Evolutionary conservation across 495 filamentous ascomycete species (phyloP), one percentile per base, ranked within the genome.

Genomic region (Clohesyomyces aquaticus): DNA sequence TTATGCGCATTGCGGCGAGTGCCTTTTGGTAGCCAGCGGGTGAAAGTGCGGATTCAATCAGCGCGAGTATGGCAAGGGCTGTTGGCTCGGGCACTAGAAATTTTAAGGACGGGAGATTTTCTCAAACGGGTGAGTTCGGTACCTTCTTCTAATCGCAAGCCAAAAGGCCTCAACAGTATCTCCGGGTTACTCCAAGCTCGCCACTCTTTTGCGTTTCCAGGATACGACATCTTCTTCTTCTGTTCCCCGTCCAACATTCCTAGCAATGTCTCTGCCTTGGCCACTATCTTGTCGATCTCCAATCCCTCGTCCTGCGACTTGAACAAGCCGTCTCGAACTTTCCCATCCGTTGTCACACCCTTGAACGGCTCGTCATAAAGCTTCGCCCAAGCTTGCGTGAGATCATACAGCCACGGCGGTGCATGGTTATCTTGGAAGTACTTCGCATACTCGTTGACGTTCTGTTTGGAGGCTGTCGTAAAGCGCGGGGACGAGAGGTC

Each of bases 181-280:
- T 91, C 88, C 0, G 88, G 88, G 73, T 91, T 91, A 2, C 86
- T 89, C 88, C 88, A 91, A 14, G 85, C 80, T 53, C 87, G 82
- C 86, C 86, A 90, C 71, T 89, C 85, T 29, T 83, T 83, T 12
- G 85, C 85, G 78, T 88, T 84, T 72, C 89, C 81, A 75, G 88
- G 83, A 67, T 86, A 83, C 60, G 63, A 62, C 1, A 85, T 72
- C 1, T 71, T 67, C 55, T 77, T 63, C 49, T 74, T 77, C 64
- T 90, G 82, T 42, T 73, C 72, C 1, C 77, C 74, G 25, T 77
- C 75, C 3, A 87, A 74, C 4, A 74, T 63, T 21, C 70, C 52
- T 2, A 84, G 64, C 22, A 88, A 66, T 8, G 53, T 50, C 19
- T 78, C 62, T 1, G 82, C 79, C 1, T 82, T 76, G 10, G 74